Evolutionary conservation across 306 rosid species (phyloP).

Genomic region (Quercus berberidifolia): DNA sequence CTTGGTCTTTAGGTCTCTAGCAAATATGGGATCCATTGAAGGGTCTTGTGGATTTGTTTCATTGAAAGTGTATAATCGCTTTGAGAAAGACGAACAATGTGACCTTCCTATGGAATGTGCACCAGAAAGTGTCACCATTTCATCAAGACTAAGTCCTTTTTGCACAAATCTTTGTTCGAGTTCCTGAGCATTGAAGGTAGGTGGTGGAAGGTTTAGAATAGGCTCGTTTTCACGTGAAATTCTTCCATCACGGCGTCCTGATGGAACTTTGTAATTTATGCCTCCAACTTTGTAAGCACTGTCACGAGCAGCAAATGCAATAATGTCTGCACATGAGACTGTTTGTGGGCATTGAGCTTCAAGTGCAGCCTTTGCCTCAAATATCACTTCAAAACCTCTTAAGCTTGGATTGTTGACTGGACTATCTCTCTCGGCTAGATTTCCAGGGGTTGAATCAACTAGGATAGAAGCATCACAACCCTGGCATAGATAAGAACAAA

Average conservation of each 20-base stretch:
- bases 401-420: slow-evolving; percentile 34
- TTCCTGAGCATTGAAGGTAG: not conserved
- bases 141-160: slow-evolving; percentile 6
- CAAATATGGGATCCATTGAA: slow-evolving; percentile 1
- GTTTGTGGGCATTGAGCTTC: slow-evolving; percentile 37
- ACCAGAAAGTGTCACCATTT: slow-evolving; percentile 14
- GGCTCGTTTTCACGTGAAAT: not conserved
- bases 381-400: slow-evolving; percentile 39
- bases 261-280: not conserved
- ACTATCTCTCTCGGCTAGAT: slow-evolving; percentile 30
- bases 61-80: not conserved
- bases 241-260: slow-evolving; percentile 2
- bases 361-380: slow-evolving; percentile 27
- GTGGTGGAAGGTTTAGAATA: not conserved
- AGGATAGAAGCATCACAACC: slow-evolving; percentile 40
- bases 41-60: slow-evolving; percentile 11
- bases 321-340: slow-evolving; percentile 40
- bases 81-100: slow-evolving; percentile 15
- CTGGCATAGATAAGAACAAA: not conserved
- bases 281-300: not conserved
- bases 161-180: not conserved
- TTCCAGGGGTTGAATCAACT: slow-evolving; percentile 28
- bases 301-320: slow-evolving; percentile 40
- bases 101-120: slow-evolving; percentile 7
- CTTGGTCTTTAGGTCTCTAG: not conserved